Percentiles rank a stretch among this genome's conserved stretches.
These are phyloP conservation scores for Platanthera guangdongensis DNA, from an alignment of 106 monocot species.

Conservation along the genomic window DNA sequence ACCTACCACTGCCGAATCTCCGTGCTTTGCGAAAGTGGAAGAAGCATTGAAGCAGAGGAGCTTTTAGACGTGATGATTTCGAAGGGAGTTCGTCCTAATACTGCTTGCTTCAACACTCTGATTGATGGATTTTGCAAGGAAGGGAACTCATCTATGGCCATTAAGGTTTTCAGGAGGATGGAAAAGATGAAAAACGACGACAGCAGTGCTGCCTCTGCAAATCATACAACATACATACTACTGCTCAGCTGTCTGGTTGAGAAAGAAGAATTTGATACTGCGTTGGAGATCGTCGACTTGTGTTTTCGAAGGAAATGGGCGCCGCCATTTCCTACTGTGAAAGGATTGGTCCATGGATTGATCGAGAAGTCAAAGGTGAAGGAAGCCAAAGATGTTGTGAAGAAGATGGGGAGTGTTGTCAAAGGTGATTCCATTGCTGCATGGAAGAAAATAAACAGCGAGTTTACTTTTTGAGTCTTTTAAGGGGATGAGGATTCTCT, in stretches of 20 bases:
- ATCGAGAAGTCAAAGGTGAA: conserved; percentile 24
- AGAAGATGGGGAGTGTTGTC: conserved; percentile 33
- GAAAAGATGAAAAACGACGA: conserved; percentile 9
- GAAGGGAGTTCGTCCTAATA: conserved; percentile 34
- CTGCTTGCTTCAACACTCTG: conserved; percentile 35
- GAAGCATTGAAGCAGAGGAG: conserved; percentile 43
- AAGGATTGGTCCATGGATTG: conserved; percentile 49
- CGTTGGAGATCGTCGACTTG: conserved; percentile 45
- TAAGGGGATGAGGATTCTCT: not conserved
- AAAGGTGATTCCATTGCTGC: conserved; percentile 41
- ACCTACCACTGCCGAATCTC: conserved; percentile 57
- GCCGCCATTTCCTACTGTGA: conserved; percentile 46
- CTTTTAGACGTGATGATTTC: conserved; percentile 55
- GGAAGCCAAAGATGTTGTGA: conserved; percentile 33
- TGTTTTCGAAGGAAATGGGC: conserved; percentile 51
- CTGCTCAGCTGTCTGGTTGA: conserved; percentile 48
- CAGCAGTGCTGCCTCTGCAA: conserved; percentile 15
- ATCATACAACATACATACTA: conserved; percentile 35
- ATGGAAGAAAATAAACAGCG: conserved; percentile 57
- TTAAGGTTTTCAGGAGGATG: conserved; percentile 44
- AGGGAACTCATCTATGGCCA: conserved; percentile 37
- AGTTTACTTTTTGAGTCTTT: conserved; percentile 21
- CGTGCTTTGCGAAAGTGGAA: conserved; percentile 31
- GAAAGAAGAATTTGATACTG: conserved; percentile 33
- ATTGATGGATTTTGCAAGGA: conserved; percentile 51